Base-by-base conservation (phyloP, 306 rosid species). In the Sphenostylis stenocarpa region DNA sequence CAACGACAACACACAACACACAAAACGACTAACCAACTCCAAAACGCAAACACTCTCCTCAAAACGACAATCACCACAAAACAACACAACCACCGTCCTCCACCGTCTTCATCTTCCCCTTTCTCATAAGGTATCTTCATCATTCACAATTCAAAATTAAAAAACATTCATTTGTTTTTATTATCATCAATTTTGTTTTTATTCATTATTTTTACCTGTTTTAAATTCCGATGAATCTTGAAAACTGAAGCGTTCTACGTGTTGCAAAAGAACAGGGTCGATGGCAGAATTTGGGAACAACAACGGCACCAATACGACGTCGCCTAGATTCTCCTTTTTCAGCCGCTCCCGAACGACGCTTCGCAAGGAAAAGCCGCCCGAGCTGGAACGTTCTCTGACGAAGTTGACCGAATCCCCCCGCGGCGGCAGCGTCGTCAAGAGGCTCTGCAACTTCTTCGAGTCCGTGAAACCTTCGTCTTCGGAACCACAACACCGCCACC, bases 371-470 rank as follows among this genome's bases (percentile, higher is more conserved):
- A 62, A 78, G 7, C 49, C 84, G 28, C 66, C 60, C 63, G 48
- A 48, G 62, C 65, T 92, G 24, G 93, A 84, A 0, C 93, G 96
- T 39, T 87, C 97, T 26, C 71, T 93, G 16, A 77, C 72, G 76
- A 81, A 79, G 13, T 62, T 81, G 91, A 34, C 1, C 1, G 92
- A 88, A 51, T 70, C 92, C 29, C 79, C 88, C 43, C 90, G 86
- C 38, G 89, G 81, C 7, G 66, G 66, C 4, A 12, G 65, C 67
- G 77, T 82, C 81, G 99, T 95, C 5, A 90, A 86, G 86, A 87
- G 87, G 83, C 91, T 95, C 31, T 82, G 99, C 74, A 81, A 60
- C 47, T 67, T 90, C 33, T 95, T 95, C 41, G 99, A 95, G 57
- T 16, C 90, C 6, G 14, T 81, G 4, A 79, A 53, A 31, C 34